Evolutionary conservation across 2,329 filamentous ascomycete genomes (phyloP).

Genomic region (Phoma sp.): DNA sequence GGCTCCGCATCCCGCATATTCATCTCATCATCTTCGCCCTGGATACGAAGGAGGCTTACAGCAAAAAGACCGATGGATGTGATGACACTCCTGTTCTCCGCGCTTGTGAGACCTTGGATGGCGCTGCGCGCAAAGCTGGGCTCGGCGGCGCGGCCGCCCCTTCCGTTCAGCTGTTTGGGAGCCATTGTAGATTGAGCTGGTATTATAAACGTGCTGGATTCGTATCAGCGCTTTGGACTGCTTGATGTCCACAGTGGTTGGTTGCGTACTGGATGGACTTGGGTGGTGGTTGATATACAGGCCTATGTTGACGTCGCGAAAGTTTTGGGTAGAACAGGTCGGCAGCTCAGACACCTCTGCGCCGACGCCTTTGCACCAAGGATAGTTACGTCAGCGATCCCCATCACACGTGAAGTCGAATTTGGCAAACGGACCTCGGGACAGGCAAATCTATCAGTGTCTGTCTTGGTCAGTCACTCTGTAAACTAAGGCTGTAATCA

Average conservation of each 20-base stretch:
- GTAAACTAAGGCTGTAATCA: too few species aligned
- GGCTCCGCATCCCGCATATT: slow-evolving; percentile 14
- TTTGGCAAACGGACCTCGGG: not conserved
- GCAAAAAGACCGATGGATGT: slow-evolving; percentile 57
- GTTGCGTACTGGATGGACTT: slow-evolving; percentile 14
- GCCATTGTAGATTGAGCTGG: slow-evolving; percentile 28
- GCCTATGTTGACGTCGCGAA: slow-evolving; percentile 26
- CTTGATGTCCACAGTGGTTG: not conserved
- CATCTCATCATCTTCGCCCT: slow-evolving; percentile 6
- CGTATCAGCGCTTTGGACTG: not conserved
- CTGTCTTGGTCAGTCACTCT: too few species aligned
- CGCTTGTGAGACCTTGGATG: slow-evolving; percentile 51
- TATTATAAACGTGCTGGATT: slow-evolving; percentile 1
- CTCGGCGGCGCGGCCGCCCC: slow-evolving; percentile 39
- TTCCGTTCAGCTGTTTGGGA: slow-evolving; percentile 37
- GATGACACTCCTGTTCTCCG: slow-evolving; percentile 58
- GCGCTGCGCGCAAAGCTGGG: slow-evolving; percentile 50
- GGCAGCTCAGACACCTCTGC: slow-evolving; percentile 6
- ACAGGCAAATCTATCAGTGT: not conserved
- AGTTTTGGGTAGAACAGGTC: slow-evolving; percentile 31
- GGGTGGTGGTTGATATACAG: slow-evolving; percentile 6
- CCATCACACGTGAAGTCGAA: not conserved
- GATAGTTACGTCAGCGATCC: not conserved
- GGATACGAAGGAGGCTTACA: slow-evolving; percentile 47
- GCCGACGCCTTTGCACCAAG: slow-evolving; percentile 3